Evolutionary conservation across 1,139 yeast genomes (phyloP).

Genomic region (Kodamaea suecica): DNA sequence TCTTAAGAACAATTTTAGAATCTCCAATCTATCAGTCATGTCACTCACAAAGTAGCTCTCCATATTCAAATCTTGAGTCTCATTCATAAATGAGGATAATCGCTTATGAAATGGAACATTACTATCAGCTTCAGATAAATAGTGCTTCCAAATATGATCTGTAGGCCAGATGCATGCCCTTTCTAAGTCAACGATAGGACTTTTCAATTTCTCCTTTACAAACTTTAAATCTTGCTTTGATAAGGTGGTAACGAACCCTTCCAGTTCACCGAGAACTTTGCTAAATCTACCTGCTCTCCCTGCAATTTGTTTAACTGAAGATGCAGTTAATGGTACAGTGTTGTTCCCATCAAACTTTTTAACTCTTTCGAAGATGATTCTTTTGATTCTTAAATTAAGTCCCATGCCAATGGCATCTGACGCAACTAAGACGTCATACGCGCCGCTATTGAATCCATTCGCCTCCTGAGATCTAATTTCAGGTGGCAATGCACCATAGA

Average conservation of each 20-base stretch:
- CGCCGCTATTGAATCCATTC: constrained; percentile 66
- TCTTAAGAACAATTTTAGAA: constrained; percentile 45
- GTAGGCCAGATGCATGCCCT: constrained; percentile 74
- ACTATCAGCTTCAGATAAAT: constrained; percentile 53
- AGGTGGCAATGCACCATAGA: constrained; percentile 95
- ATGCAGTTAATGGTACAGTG: constrained; percentile 47
- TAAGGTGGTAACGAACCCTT: constrained; percentile 64
- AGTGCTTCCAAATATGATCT: constrained; percentile 56
- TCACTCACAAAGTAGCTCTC: constrained; percentile 40
- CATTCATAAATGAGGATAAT: constrained; percentile 43
- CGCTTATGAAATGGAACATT: constrained; percentile 44
- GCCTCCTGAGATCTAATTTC: constrained; percentile 91
- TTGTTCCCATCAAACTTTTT: constrained; percentile 69
- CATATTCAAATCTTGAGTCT: constrained; percentile 25
- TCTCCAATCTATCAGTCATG: constrained; percentile 40
- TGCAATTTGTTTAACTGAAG: constrained; percentile 86
- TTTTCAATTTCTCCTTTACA: constrained; percentile 43
- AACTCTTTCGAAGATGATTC: constrained; percentile 70
- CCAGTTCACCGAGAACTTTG: constrained; percentile 34
- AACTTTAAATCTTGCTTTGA: constrained; percentile 38
- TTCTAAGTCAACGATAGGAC: constrained; percentile 44
- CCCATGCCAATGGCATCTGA: constrained; percentile 99
- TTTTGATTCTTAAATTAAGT: constrained; percentile 72
- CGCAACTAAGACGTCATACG: constrained; percentile 78
- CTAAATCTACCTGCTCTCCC: constrained; percentile 91